These are phyloP conservation scores for Fusarium sp. DNA, from an alignment of 2,329 filamentous ascomycete genomes.

Conservation along the genomic window DNA sequence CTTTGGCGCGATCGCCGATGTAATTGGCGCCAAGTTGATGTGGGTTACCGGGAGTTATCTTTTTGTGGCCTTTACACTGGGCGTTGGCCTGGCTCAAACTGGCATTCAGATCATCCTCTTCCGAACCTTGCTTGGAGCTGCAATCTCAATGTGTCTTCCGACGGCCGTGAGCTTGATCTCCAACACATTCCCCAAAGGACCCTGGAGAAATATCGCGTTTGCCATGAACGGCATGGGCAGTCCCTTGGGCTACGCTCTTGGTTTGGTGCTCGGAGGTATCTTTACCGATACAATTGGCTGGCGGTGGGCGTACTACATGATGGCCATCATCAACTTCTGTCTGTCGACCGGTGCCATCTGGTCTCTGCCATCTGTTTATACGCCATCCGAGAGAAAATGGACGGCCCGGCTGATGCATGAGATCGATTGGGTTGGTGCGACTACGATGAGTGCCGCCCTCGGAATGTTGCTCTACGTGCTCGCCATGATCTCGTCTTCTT, in stretches of 20 bases:
- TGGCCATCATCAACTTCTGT: slow-evolving; percentile 55
- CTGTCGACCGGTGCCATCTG: slow-evolving; percentile 56
- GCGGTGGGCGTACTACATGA: slow-evolving; percentile 62
- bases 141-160: slow-evolving; percentile 57
- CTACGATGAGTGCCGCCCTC: slow-evolving; percentile 61
- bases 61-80: slow-evolving; percentile 53
- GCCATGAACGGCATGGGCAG: slow-evolving; percentile 62
- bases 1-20: slow-evolving; percentile 56
- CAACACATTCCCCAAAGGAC: slow-evolving; percentile 55
- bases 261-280: slow-evolving; percentile 66
- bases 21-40: slow-evolving; percentile 54
- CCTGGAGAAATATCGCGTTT: slow-evolving; percentile 59
- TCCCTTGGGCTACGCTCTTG: slow-evolving; percentile 64
- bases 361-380: slow-evolving; percentile 51
- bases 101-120: slow-evolving; percentile 58
- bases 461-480: slow-evolving; percentile 68
- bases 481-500: slow-evolving; percentile 59
- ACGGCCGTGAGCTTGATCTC: slow-evolving; percentile 57
- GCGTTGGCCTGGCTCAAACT: slow-evolving; percentile 52
- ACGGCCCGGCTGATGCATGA: slow-evolving; percentile 53
- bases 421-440: slow-evolving; percentile 69
- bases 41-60: slow-evolving; percentile 55
- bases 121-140: slow-evolving; percentile 53
- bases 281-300: slow-evolving; percentile 65
- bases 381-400: slow-evolving; percentile 46